phyloP scores from a whole-genome alignment of 352 stramenopile genomes.

The Pythium utonaiense region DNA sequence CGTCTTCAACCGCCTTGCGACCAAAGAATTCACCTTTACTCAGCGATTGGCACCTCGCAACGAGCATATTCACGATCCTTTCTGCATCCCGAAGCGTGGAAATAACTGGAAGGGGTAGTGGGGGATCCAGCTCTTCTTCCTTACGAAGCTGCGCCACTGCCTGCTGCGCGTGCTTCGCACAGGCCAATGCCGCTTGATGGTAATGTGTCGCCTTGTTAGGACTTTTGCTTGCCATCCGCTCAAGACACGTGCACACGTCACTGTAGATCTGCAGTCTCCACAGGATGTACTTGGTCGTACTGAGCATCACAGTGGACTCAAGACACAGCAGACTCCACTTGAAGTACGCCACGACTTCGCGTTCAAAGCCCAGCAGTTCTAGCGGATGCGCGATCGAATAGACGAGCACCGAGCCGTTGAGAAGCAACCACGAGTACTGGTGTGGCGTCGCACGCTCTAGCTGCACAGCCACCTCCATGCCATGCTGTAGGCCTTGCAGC shows the following conservation, averaged over 20 bases:
- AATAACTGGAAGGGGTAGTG: constrained; percentile 40
- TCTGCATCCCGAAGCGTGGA: constrained; percentile 40
- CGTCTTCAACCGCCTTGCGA: constrained; percentile 30
- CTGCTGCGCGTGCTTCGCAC: constrained; percentile 38
- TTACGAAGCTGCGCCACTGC: constrained; percentile 48
- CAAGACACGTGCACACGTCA: constrained; percentile 54
- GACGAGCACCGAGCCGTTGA: constrained; percentile 64
- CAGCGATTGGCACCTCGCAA: constrained; percentile 24
- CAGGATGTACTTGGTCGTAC: constrained; percentile 58
- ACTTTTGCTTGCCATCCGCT: constrained; percentile 40
- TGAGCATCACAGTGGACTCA: constrained; percentile 49
- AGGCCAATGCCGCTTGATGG: constrained; percentile 37
- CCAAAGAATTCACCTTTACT: constrained; percentile 22
- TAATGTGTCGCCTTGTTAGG: constrained; percentile 15
- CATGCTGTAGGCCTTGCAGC: constrained; percentile 33
- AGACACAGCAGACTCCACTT: constrained; percentile 63
- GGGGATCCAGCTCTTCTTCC: constrained; percentile 75
- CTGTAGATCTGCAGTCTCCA: constrained; percentile 63
- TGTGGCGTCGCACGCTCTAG: constrained; percentile 33
- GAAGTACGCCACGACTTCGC: constrained; percentile 50
- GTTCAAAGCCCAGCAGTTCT: constrained; percentile 40
- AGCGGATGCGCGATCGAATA: constrained; percentile 52
- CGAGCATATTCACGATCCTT: constrained; percentile 31
- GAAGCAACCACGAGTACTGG: constrained; percentile 48
- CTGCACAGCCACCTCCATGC: constrained; percentile 38